These are phyloP conservation scores for Westerdykella sp. DNA, from an alignment of 2,329 filamentous ascomycete genomes.

Conservation along the genomic window DNA sequence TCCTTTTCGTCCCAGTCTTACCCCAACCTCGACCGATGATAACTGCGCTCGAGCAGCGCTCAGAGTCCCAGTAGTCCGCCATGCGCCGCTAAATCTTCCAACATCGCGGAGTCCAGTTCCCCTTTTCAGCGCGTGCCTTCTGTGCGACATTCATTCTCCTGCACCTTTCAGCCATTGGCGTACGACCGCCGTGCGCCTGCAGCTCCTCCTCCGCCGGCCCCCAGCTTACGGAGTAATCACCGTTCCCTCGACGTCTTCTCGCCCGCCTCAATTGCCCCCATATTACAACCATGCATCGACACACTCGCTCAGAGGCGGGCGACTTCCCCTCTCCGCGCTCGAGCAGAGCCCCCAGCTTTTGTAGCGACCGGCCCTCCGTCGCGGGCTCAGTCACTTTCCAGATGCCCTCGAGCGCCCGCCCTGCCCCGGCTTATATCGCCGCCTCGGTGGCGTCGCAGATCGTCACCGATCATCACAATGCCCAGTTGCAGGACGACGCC, in stretches of 20 bases:
- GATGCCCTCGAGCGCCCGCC: conserved; percentile 64
- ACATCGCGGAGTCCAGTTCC: background rate
- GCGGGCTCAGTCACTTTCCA: conserved; percentile 46
- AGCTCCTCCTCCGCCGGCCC: background rate
- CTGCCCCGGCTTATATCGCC: conserved; percentile 81
- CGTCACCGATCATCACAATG: conserved; percentile 80
- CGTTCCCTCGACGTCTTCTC: conserved; percentile 4
- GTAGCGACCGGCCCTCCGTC: conserved; percentile 63
- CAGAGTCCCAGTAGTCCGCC: no score
- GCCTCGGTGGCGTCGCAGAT: conserved; percentile 83
- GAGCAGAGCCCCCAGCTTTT: conserved; percentile 50
- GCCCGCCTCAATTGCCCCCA: background rate
- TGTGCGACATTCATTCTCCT: no score
- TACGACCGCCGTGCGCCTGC: no score
- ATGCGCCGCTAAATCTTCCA: no score
- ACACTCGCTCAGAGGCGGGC: conserved; percentile 30
- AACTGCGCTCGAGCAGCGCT: no score
- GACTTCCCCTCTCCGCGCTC: conserved; percentile 33
- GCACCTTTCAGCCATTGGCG: no score
- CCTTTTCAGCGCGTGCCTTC: background rate
- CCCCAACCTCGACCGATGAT: no score
- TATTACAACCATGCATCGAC: conserved; percentile 26
- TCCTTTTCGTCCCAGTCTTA: background rate
- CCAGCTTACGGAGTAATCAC: conserved; percentile 6
- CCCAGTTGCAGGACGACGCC: conserved; percentile 62